Base-by-base conservation (phyloP, 163 green algal genomes). In the Coccomyxa subellipsoidea region DNA sequence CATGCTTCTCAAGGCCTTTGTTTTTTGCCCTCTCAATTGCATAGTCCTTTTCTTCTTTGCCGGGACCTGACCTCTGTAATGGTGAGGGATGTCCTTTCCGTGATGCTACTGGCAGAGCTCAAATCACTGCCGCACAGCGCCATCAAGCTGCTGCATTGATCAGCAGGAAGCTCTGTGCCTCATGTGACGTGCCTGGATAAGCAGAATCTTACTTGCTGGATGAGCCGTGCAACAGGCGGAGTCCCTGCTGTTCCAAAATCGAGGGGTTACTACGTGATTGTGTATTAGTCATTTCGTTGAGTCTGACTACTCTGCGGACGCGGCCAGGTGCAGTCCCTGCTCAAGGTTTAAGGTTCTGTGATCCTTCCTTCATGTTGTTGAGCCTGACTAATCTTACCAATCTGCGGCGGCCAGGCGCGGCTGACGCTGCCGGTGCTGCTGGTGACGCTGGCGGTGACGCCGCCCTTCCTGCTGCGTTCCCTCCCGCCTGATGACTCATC, bases 351-450 rank as follows among this genome's bases (percentile, higher is more conserved):
- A n/a, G n/a, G n/a, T n/a, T n/a, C n/a, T n/a, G n/a, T n/a, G n/a
- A n/a, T n/a, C n/a, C n/a, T 75, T 75, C 29, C n/a, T 9, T 75
- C 18, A 31, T 34, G 66, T 34, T 37, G 66, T 12, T 34, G 27
- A 37, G 15, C 9, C 15, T 37, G 27, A 37, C n/a, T n/a, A n/a
- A n/a, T n/a, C n/a, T n/a, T n/a, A 84, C 23, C 37, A 79, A 25
- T 79, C 10, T 79, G 31, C 73, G 7, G 54, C 81, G 72, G n/a
- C n/a, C 71, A 80, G 40, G 35, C 83, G n/a, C 81, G 85, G 81
- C 34, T 71, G 75, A 80, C 79, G 4, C 36, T 93, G 34, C 87
- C 89, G 25, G 84, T 87, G 82, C 78, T 93, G 77, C 39, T 82
- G 59, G 76, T 92, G 72, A 70, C 87, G n/a, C 78, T 88, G 47